Evolutionary conservation across 768 basidiomycete genomes (phyloP), one percentile per base, ranked within the genome.

Genomic region (Myochromella boudieri): DNA sequence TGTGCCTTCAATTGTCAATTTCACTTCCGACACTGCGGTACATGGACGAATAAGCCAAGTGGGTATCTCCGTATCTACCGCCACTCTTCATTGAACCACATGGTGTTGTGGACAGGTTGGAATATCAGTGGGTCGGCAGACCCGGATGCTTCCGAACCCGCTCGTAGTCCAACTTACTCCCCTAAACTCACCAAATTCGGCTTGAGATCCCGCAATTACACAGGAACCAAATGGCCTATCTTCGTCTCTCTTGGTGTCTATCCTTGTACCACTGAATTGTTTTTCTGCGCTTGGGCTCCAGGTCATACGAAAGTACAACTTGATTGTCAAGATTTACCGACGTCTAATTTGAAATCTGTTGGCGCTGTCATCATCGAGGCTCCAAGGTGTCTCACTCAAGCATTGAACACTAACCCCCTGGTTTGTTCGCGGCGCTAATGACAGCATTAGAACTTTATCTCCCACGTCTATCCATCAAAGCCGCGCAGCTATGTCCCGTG

Each of bases 341-440:
- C 17, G 45, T 53, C 44, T 37, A 41, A 42, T 29, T 33, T 37
- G 36, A 37, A 15, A 17, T 33, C 43, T 42, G 44, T 27, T 40
- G 29, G n/a, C 17, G 3, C 10, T 34, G 22, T 37, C 39, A 36
- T 46, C n/a, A 27, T 25, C 25, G 38, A 21, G 21, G 15, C 47
- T 46, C 25, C 41, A 20, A n/a, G 26, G 34, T 42, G 26, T 22
- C 31, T 37, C 18, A 17, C 14, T 24, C 37, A 11, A n/a, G n/a
- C n/a, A n/a, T n/a, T n/a, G 12, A 21, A 2, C 33, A 32, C 33
- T 18, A 41, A 36, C 38, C 31, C 29, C 25, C n/a, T 44, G 21
- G 24, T 15, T 15, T 32, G 32, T n/a, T 12, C 11, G 24, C 26
- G 32, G 28, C 43, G n/a, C 38, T 44, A 28, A 11, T 22, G 20